These are phyloP conservation scores for Rhizopogon salebrosus DNA, from an alignment of 768 basidiomycete genomes.

Conservation along the genomic window DNA sequence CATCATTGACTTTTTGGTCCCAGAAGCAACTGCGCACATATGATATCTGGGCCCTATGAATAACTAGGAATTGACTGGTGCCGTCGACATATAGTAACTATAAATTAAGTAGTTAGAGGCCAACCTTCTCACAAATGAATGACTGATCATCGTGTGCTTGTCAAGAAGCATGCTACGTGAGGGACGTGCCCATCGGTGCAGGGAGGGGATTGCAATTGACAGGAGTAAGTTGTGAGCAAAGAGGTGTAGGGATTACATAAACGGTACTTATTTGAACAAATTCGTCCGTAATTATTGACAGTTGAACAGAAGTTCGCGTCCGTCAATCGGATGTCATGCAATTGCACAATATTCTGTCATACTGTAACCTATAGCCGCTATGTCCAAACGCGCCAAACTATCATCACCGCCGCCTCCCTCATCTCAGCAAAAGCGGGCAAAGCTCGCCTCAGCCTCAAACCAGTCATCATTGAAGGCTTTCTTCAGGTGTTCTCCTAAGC, in stretches of 20 bases:
- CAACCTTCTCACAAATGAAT: background rate
- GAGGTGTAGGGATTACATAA: background rate
- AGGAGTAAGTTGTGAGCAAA: background rate
- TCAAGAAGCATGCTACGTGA: background rate
- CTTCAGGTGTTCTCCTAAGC: conserved; percentile 13
- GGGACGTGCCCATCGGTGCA: background rate
- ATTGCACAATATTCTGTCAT: background rate
- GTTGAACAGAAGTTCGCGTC: background rate
- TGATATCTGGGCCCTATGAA: background rate
- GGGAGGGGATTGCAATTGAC: background rate
- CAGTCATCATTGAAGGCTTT: conserved; percentile 22
- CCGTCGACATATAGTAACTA: background rate
- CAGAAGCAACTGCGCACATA: background rate
- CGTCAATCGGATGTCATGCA: background rate
- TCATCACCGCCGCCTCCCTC: conserved; percentile 4
- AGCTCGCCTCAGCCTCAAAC: conserved; percentile 2
- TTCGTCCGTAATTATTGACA: background rate
- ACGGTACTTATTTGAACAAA: background rate
- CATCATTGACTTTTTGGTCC: background rate
- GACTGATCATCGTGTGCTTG: background rate
- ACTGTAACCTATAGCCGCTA: background rate
- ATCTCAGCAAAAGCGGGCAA: conserved; percentile 17
- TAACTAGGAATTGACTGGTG: background rate
- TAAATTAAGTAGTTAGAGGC: too few species aligned
- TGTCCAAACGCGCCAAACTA: conserved; percentile 9